These are phyloP conservation scores for Xylaria cubensis DNA, from an alignment of 495 filamentous ascomycete genomes.

Conservation along the genomic window DNA sequence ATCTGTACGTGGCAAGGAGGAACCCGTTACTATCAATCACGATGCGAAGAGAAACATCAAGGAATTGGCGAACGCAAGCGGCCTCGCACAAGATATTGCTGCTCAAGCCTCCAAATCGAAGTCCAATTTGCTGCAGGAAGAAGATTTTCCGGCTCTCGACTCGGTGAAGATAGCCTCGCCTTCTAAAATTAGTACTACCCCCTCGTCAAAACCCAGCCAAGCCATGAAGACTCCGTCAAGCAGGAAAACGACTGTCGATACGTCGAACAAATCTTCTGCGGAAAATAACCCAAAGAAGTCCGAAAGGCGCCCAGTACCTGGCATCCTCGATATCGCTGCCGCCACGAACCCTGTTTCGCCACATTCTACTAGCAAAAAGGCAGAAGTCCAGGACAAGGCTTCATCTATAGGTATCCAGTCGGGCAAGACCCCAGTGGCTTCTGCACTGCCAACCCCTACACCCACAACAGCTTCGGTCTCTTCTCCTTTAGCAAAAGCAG, in stretches of 20 bases:
- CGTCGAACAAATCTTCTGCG: conserved; percentile 23
- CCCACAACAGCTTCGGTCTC: conserved; percentile 54
- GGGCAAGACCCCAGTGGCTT: conserved; percentile 43
- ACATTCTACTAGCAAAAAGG: conserved; percentile 34
- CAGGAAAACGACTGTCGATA: conserved; percentile 36
- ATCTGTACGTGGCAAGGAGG: conserved; percentile 39
- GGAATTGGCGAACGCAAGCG: conserved; percentile 50
- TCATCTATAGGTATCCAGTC: conserved; percentile 26
- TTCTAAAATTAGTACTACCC: conserved; percentile 32
- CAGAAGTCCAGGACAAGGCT: conserved; percentile 42
- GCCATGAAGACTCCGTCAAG: conserved; percentile 34
- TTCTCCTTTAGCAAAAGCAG: conserved; percentile 51
- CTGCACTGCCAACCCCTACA: conserved; percentile 57
- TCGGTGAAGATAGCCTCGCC: conserved; percentile 43
- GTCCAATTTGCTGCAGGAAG: conserved; percentile 52
- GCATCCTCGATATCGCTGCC: conserved; percentile 69
- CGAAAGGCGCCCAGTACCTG: conserved; percentile 64
- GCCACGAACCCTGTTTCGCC: conserved; percentile 50
- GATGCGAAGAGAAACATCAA: conserved; percentile 58
- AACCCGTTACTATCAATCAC: conserved; percentile 15
- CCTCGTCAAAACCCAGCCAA: conserved; percentile 29
- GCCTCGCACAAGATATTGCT: conserved; percentile 55
- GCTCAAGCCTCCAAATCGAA: conserved; percentile 50
- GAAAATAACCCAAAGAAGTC: conserved; percentile 29
- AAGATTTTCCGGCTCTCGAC: conserved; percentile 66